Evolutionary conservation across 2,329 filamentous ascomycete species (phyloP), one percentile per base, ranked within the genome.

Genomic region (Fusarium kyushuense): DNA sequence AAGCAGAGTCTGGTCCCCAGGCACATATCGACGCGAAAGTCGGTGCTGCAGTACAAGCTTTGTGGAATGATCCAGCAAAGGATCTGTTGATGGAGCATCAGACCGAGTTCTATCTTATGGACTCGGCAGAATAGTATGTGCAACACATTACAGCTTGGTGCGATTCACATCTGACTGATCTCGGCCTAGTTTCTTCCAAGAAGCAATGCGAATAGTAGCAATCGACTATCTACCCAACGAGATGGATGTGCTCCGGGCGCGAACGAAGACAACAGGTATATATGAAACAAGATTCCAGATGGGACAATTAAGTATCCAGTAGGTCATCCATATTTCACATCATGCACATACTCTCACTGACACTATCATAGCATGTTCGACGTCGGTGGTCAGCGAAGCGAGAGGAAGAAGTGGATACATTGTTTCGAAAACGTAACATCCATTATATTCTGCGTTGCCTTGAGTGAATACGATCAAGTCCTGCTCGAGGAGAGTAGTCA

Each of bases 381-480:
- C 79, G 96, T 99, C 6, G 96, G 96, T 67, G 96, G 96, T 25
- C 96, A 99, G 81, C 86, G 96, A 77, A 98, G 95, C 79, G 96
- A 99, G 81, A 89, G 96, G 67, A 99, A 99, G 85, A 99, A 99
- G 83, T 99, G 96, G 96, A 99, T 99, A 77, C 96, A 99, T 82
- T 99, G 96, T 83, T 99, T 99, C 79, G 96, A 99, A 80, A 98
- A 98, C 75, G 96, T 99, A 75, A 99, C 96, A 42, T 98, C 96
- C 6, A 99, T 99, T 79, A 99, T 99, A 72, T 99, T 99, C 81
- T 99, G 96, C 77, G 96, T 99, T 65, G 96, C 96, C 17, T 83
- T 99, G 73, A 98, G 94, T 83, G 96, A 99, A 81, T 99, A 99
- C 79, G 96, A 99, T 76, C 96, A 99, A 81, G 95, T 97, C 7